phyloP scores from a whole-genome alignment of 257 asterid species.

The Nicotiana attenuata region DNA sequence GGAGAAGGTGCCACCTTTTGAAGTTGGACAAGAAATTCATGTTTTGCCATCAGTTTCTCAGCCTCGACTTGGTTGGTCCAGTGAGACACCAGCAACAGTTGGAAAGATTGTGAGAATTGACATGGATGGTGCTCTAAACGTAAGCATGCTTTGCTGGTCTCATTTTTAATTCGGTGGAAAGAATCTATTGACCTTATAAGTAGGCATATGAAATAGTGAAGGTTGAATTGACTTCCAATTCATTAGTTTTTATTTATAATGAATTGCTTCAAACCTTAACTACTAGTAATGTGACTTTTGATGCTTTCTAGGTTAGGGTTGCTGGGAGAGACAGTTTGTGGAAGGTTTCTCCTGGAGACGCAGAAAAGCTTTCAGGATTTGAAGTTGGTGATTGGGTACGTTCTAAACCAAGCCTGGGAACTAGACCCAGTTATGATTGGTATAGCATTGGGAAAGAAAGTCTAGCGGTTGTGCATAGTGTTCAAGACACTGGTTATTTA shows the following conservation, averaged over 20 bases:
- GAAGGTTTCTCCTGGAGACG: slow-evolving; percentile 98
- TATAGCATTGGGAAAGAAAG: slow-evolving; percentile 83
- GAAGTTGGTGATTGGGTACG: slow-evolving; percentile 99
- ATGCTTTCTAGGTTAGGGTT: slow-evolving; percentile 60
- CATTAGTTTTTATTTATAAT: neutral
- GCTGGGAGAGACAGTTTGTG: slow-evolving; percentile 73
- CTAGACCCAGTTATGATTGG: slow-evolving; percentile 99
- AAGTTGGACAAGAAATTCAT: slow-evolving; percentile 83
- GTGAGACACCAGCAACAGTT: slow-evolving; percentile 80
- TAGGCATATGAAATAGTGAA: neutral
- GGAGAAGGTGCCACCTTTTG: slow-evolving; percentile 86
- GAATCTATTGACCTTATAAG: slow-evolving; percentile 1
- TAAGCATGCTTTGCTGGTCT: slow-evolving; percentile 35
- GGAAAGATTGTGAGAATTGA: slow-evolving; percentile 83
- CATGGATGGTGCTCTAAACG: slow-evolving; percentile 96
- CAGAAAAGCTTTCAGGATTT: slow-evolving; percentile 86
- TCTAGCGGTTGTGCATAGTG: slow-evolving; percentile 83
- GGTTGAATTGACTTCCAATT: neutral
- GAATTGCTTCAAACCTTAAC: neutral
- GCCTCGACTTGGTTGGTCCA: slow-evolving; percentile 99
- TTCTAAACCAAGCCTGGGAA: slow-evolving; percentile 77
- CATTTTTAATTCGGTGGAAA: slow-evolving; percentile 1
- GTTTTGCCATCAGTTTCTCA: slow-evolving; percentile 70
- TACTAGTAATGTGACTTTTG: neutral
- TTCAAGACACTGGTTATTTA: slow-evolving; percentile 83